These are phyloP conservation scores for Patellaria atrata DNA, from an alignment of 495 filamentous ascomycete genomes.

Conservation along the genomic window DNA sequence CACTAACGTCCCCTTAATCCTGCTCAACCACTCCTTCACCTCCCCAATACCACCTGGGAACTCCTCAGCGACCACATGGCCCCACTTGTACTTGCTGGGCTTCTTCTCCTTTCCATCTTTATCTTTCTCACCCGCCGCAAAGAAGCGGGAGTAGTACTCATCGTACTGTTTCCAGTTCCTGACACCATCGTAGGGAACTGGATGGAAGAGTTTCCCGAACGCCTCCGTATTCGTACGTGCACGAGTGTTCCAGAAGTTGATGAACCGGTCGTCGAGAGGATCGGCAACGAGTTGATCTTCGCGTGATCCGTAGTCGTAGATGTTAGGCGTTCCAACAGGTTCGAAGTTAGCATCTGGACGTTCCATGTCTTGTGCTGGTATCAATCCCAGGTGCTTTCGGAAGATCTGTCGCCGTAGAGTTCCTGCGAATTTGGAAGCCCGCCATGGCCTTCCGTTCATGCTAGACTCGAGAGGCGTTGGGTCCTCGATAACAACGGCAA, in stretches of 20 bases:
- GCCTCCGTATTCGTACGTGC: constrained; percentile 72
- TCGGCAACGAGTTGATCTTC: constrained; percentile 66
- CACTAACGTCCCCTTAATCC: constrained; percentile 65
- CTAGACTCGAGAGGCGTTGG: constrained; percentile 47
- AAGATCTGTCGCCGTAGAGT: constrained; percentile 74
- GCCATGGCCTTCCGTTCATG: constrained; percentile 60
- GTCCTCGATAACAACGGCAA: constrained; percentile 72
- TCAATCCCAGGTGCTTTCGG: constrained; percentile 80
- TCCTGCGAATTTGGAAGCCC: constrained; percentile 64
- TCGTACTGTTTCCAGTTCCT: constrained; percentile 79
- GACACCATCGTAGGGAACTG: constrained; percentile 68
- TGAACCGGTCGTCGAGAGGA: constrained; percentile 52
- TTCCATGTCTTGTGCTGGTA: constrained; percentile 55
- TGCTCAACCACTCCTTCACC: constrained; percentile 67
- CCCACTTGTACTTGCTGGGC: constrained; percentile 48
- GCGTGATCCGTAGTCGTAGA: constrained; percentile 65
- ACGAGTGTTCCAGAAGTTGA: constrained; percentile 54
- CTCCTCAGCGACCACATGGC: constrained; percentile 73
- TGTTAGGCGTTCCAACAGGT: constrained; percentile 57
- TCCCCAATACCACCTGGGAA: constrained; percentile 55
- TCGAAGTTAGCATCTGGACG: constrained; percentile 56
- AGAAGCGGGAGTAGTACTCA: constrained; percentile 63
- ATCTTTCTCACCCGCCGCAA: constrained; percentile 24
- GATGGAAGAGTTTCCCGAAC: constrained; percentile 75
- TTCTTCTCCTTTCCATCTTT: constrained; percentile 33